Evolutionary conservation across 371 early-diverging fungal genomes (phyloP).

Genomic region (Lichtheimia corymbifera): DNA sequence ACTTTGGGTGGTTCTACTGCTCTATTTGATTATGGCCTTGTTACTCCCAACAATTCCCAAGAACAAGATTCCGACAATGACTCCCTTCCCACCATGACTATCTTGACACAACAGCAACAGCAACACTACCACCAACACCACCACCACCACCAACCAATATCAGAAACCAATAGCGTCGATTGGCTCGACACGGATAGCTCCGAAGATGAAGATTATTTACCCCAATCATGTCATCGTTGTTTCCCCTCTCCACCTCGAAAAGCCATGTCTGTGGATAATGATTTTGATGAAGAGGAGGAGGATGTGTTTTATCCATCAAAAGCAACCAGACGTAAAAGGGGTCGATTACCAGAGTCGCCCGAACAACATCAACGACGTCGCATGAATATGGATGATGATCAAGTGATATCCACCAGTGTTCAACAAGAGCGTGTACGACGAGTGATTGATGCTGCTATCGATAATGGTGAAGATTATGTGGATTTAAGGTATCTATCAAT

Average conservation of each 20-base stretch:
- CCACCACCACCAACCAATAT: too few species aligned
- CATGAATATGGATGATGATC: not conserved
- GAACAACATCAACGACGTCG: slow-evolving; percentile 5
- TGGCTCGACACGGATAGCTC: slow-evolving; percentile 47
- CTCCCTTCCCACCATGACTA: not conserved
- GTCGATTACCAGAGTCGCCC: slow-evolving; percentile 3
- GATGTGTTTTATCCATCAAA: not conserved
- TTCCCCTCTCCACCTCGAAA: slow-evolving; percentile 16
- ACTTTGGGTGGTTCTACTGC: not conserved
- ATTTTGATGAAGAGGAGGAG: not conserved
- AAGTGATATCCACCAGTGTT: slow-evolving; percentile 3
- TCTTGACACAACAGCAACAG: not conserved
- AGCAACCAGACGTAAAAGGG: slow-evolving; percentile 6
- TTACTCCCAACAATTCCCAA: slow-evolving; percentile 13
- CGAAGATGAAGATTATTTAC: slow-evolving; percentile 46
- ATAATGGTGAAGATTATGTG: slow-evolving; percentile 53
- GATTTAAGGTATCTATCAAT: slow-evolving; percentile 64
- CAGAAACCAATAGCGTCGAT: slow-evolving; percentile 17
- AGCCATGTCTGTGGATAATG: not conserved
- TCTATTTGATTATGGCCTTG: slow-evolving; percentile 1
- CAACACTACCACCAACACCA: too few species aligned
- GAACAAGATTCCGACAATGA: slow-evolving; percentile 4
- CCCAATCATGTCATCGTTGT: slow-evolving; percentile 24
- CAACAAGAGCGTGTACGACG: slow-evolving; percentile 38
- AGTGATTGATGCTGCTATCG: slow-evolving; percentile 52